Conservation (phyloP, 2,329 filamentous ascomycete species). For the Claviceps pusilla region DNA sequence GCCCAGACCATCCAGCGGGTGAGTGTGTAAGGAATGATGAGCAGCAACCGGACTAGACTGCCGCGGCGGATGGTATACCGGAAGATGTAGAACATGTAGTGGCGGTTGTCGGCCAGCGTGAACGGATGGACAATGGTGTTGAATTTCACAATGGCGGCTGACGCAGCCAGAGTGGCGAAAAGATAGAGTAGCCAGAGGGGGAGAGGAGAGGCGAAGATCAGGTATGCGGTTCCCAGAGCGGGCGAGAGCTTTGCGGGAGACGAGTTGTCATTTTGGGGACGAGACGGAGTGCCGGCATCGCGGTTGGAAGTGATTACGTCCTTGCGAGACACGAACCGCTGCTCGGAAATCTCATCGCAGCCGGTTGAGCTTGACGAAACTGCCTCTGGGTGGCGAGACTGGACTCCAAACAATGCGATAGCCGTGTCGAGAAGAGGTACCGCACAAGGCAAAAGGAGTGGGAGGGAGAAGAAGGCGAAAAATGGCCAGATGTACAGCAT, state of each 20-base stretch:
- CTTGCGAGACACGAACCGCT: background rate
- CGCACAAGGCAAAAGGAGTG: slow-evolving; percentile 46
- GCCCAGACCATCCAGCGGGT: slow-evolving; percentile 56
- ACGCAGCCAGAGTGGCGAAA: slow-evolving; percentile 20
- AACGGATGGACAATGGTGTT: slow-evolving; percentile 96
- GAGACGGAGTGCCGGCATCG: background rate
- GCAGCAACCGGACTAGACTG: slow-evolving; percentile 47
- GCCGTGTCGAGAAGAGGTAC: slow-evolving; percentile 21
- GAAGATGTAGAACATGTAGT: slow-evolving; percentile 97
- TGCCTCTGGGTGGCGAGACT: background rate
- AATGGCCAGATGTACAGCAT: slow-evolving; percentile 94
- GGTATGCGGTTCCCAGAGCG: slow-evolving; percentile 1
- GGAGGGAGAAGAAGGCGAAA: slow-evolving; percentile 76
- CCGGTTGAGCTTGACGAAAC: background rate
- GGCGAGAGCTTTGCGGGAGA: slow-evolving; percentile 5
- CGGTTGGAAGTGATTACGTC: background rate
- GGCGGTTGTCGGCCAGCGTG: slow-evolving; percentile 86
- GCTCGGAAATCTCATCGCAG: background rate
- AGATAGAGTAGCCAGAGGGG: slow-evolving; percentile 22
- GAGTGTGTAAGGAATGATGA: slow-evolving; percentile 54
- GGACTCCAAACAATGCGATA: background rate
- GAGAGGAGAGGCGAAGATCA: slow-evolving; percentile 17
- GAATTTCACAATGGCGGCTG: slow-evolving; percentile 44
- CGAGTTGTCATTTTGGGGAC: background rate
- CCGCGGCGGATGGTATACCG: slow-evolving; percentile 61